Evolutionary conservation across 306 rosid species (phyloP).

Genomic region (Dryas alaskensis): DNA sequence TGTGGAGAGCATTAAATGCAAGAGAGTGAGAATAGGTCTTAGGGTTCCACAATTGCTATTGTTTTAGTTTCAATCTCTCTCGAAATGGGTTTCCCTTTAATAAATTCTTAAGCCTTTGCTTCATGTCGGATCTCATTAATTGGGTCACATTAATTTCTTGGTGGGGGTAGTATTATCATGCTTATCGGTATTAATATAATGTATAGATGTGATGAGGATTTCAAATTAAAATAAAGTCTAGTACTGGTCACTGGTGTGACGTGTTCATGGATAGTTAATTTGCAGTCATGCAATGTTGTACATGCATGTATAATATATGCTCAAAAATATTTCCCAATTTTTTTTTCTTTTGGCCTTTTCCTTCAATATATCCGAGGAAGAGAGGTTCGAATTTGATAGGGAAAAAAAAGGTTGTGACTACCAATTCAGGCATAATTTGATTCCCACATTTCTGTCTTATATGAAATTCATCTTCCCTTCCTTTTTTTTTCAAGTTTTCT

Average conservation of each 20-base stretch:
- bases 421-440: background rate
- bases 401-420: slow-evolving; percentile 1
- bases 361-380: background rate
- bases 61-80: slow-evolving; percentile 41
- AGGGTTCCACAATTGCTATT: slow-evolving; percentile 45
- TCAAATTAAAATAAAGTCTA: slow-evolving; percentile 1
- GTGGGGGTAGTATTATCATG: slow-evolving; percentile 16
- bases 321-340: too few species aligned
- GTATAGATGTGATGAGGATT: slow-evolving; percentile 2
- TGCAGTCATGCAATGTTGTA: slow-evolving; percentile 15
- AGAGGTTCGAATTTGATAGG: slow-evolving; percentile 2
- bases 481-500: background rate
- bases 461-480: background rate
- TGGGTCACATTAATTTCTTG: slow-evolving; percentile 39
- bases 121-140: slow-evolving; percentile 54
- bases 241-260: slow-evolving; percentile 1
- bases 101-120: slow-evolving; percentile 42
- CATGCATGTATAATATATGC: background rate
- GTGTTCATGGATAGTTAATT: slow-evolving; percentile 12
- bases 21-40: slow-evolving; percentile 40
- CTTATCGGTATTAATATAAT: slow-evolving; percentile 14
- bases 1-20: slow-evolving; percentile 68
- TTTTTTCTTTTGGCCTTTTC: background rate
- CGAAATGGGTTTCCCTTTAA: slow-evolving; percentile 37
- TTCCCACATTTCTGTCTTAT: background rate